These are phyloP conservation scores for Caryocar brasiliense DNA, from an alignment of 441 rosid genomes.

Conservation along the genomic window DNA sequence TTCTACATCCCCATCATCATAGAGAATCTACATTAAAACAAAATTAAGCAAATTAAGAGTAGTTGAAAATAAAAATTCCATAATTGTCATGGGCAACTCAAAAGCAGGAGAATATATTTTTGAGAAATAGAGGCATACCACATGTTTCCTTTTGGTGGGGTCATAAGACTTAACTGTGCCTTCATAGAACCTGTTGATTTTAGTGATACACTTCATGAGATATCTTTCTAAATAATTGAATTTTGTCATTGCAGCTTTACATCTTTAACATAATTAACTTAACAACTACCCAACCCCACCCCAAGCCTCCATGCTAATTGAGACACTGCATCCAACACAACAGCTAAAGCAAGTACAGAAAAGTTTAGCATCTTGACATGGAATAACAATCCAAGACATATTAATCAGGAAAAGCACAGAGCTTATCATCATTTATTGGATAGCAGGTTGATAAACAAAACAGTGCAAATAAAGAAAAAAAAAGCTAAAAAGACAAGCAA, in stretches of 20 bases:
- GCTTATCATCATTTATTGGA: background rate
- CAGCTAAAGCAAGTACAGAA: no score
- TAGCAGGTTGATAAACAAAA: background rate
- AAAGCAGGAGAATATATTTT: no score
- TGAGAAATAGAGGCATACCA: constrained; percentile 44
- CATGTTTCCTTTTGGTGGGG: constrained; percentile 74
- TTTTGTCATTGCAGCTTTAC: no score
- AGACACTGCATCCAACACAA: no score
- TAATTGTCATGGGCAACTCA: no score
- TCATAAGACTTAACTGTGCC: constrained; percentile 94
- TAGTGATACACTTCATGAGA: constrained; percentile 5
- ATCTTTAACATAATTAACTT: background rate
- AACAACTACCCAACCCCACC: background rate
- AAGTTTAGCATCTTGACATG: no score
- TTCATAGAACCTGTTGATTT: constrained; percentile 72
- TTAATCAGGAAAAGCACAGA: background rate
- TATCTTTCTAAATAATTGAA: background rate
- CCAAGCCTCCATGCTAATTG: background rate
- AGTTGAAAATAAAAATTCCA: background rate
- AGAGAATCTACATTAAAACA: constrained; percentile 51
- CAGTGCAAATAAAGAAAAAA: no score
- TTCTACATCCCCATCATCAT: constrained; percentile 96
- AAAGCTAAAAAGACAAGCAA: no score
- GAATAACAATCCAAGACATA: background rate
- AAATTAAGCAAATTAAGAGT: background rate